A percentile compares a stretch with the other conserved stretches of the same genome.
Conservation (phyloP, 202 grass and related monocot genomes). For the Dendrocalamus latiflorus region DNA sequence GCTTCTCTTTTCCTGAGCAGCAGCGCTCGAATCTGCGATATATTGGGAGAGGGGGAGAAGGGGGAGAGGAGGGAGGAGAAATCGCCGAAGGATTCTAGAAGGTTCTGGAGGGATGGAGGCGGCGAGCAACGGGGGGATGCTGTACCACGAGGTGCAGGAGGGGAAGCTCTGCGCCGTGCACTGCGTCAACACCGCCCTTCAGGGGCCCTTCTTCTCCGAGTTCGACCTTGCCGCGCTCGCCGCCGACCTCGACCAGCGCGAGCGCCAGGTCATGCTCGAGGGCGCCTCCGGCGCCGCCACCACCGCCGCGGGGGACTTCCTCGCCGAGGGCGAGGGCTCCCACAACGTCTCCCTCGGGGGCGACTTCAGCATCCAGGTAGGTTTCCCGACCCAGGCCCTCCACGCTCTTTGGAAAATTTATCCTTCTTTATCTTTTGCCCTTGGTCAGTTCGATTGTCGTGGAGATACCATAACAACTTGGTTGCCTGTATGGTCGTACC, state of each 20-base stretch:
- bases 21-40: constrained; percentile 32
- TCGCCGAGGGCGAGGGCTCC: constrained; percentile 56
- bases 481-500: background rate
- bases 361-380: constrained; percentile 99
- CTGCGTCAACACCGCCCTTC: constrained; percentile 94
- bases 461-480: background rate
- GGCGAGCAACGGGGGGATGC: constrained; percentile 86
- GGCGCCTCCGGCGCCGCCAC: constrained; percentile 19
- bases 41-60: background rate
- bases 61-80: background rate
- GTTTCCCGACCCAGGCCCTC: background rate
- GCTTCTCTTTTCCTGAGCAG: background rate
- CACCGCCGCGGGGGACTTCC: constrained; percentile 50
- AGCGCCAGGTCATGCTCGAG: constrained; percentile 84
- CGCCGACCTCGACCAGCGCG: constrained; percentile 74
- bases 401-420: background rate
- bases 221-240: constrained; percentile 94
- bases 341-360: constrained; percentile 93
- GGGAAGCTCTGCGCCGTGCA: constrained; percentile 96
- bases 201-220: constrained; percentile 99
- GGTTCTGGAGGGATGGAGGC: constrained; percentile 32
- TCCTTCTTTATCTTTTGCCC: background rate
- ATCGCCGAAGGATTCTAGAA: background rate
- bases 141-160: constrained; percentile 99
- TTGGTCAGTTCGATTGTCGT: background rate